These are phyloP conservation scores for Auricularia heimuer DNA, from an alignment of 768 basidiomycete genomes.

Conservation along the genomic window DNA sequence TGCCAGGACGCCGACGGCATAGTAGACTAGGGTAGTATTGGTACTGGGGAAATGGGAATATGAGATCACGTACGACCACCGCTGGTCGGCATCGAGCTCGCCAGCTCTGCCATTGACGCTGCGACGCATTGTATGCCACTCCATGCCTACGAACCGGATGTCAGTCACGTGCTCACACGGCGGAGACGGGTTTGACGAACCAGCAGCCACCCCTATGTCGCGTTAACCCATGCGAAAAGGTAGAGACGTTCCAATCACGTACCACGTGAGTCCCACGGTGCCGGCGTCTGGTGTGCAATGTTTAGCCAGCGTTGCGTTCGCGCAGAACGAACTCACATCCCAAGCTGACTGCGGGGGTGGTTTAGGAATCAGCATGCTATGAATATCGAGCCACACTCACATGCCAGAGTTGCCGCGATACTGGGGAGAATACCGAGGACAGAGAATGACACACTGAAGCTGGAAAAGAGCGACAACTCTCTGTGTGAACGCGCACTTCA, in stretches of 20 bases:
- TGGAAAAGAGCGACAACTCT: slow-evolving; percentile 6
- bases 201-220: neutral
- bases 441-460: slow-evolving; percentile 8
- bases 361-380: neutral
- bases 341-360: neutral
- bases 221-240: neutral
- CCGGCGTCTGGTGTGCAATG: neutral
- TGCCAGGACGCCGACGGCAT: neutral
- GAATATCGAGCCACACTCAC: neutral
- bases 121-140: slow-evolving; percentile 8
- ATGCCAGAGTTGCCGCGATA: slow-evolving; percentile 7
- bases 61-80: neutral
- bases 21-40: neutral
- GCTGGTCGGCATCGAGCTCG: slow-evolving; percentile 9
- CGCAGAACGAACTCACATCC: neutral
- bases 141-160: slow-evolving; percentile 1
- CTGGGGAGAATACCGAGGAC: slow-evolving; percentile 8
- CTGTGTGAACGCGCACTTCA: neutral
- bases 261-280: neutral
- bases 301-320: neutral
- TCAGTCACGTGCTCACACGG: neutral
- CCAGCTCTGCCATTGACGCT: slow-evolving; percentile 7
- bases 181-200: neutral
- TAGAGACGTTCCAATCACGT: neutral
- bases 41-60: neutral